phyloP scores from a whole-genome alignment of 2,329 filamentous ascomycete genomes.

The Achaetomium macrosporum region DNA sequence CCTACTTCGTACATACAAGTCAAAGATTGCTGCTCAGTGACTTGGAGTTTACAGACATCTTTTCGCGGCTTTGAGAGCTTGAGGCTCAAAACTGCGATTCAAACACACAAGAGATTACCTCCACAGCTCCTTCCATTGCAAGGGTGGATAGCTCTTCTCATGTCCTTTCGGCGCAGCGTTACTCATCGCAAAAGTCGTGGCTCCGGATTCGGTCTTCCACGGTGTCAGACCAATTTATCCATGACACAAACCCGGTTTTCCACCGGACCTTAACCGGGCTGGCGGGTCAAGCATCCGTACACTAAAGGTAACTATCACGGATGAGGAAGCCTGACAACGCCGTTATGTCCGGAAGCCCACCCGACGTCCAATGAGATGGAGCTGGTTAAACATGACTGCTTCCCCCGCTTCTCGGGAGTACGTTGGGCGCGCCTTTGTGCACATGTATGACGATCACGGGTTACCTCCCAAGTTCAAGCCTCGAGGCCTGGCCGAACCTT shows the following conservation, averaged over 20 bases:
- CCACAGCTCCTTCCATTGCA: too few relatives aligned
- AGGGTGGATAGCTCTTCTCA: not conserved
- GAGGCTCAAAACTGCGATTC: too few relatives aligned
- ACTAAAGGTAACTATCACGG: slow-evolving; percentile 10
- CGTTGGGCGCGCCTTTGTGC: not conserved
- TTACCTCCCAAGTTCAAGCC: not conserved
- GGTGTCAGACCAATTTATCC: slow-evolving; percentile 3
- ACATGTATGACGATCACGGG: slow-evolving; percentile 11
- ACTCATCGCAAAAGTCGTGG: not conserved
- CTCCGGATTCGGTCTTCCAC: slow-evolving; percentile 5
- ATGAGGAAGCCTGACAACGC: slow-evolving; percentile 11
- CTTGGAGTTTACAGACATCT: not conserved
- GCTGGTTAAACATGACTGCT: slow-evolving; percentile 19
- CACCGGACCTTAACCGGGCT: slow-evolving; percentile 12
- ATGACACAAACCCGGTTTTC: not conserved
- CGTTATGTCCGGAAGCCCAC: slow-evolving; percentile 2
- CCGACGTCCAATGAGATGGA: slow-evolving; percentile 18
- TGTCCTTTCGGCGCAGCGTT: not conserved
- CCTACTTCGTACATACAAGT: too few relatives aligned
- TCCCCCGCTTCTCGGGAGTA: slow-evolving; percentile 18
- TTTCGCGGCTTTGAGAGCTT: too few relatives aligned
- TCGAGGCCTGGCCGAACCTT: not conserved
- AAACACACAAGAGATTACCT: too few relatives aligned
- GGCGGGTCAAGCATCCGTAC: slow-evolving; percentile 5
- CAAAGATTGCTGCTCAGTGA: not conserved